A percentile compares a stretch with the other conserved stretches of the same genome.
Conservation (phyloP, 805 yeast species). For the Martiniozyma abietophila region DNA sequence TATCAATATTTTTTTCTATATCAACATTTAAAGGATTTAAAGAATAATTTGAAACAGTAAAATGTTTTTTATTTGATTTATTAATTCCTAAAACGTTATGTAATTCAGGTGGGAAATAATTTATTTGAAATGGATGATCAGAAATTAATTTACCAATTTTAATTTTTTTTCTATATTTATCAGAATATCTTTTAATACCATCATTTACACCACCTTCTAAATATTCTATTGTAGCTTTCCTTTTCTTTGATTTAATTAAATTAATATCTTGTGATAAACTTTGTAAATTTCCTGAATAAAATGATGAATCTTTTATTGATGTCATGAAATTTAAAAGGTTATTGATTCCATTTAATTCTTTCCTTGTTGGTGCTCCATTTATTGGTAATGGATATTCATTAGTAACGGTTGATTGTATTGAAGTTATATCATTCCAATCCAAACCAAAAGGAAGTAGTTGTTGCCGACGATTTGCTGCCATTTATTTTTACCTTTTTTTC, state of each 20-base stretch:
- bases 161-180: constrained; percentile 62
- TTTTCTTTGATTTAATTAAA: neutral
- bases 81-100: constrained; percentile 45
- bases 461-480: constrained; percentile 18
- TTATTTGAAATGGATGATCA: constrained; percentile 66
- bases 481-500: too few species aligned
- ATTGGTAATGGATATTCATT: constrained; percentile 48
- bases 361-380: constrained; percentile 44
- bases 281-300: constrained; percentile 47
- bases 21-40: constrained; percentile 26
- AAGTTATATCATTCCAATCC: constrained; percentile 50
- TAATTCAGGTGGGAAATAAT: constrained; percentile 71
- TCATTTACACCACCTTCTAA: constrained; percentile 43
- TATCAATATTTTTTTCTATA: constrained; percentile 26
- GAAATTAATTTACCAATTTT: constrained; percentile 63
- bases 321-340: constrained; percentile 46
- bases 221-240: constrained; percentile 13
- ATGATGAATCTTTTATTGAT: constrained; percentile 55
- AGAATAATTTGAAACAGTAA: constrained; percentile 32
- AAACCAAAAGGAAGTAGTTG: constrained; percentile 66
- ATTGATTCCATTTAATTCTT: constrained; percentile 44
- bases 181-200: constrained; percentile 76
- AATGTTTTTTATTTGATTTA: constrained; percentile 31
- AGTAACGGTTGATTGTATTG: constrained; percentile 27
- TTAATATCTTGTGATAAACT: constrained; percentile 11